Base-by-base conservation (phyloP, 2,329 filamentous ascomycete genomes). In the Achaetomium macrosporum region DNA sequence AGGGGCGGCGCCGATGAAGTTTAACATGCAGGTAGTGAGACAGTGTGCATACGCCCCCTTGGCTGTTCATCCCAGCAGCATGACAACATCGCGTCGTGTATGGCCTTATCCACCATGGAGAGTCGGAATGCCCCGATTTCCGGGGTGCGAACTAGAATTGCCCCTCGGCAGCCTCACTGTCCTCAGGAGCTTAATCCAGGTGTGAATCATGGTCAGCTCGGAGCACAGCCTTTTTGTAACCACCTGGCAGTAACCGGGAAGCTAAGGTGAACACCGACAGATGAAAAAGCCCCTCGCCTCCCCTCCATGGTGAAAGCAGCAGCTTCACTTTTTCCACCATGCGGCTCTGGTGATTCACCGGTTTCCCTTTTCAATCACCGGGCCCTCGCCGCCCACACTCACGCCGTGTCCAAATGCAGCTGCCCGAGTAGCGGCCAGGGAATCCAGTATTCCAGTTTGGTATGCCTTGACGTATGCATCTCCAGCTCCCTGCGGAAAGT, bases 311-410 rank as follows among this genome's bases (percentile, higher is more conserved):
- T n/a, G 30, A n/a, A 44, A 25, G 16, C 19, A 20, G 31, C 37
- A 36, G 43, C 50, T 42, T 51, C 42, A 51, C 37, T 52, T 47
- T n/a, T 47, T 15, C 16, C 25, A 2, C 11, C 20, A 25, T 25
- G 25, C 25, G 25, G 25, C 25, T 25, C 25, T 25, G 25, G 25
- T 25, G 25, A 16, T 17, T 52, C 39, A 43, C 44, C 33, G 43
- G 25, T 52, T 39, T 39, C 40, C 39, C 25, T 1, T 48, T 53
- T 44, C 13, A 25, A 44, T 29, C 25, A 53, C 45, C 41, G 50
- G 40, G 6, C 15, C 20, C 43, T 12, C 13, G 20, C 11, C 12
- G 16, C 16, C n/a, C 47, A 30, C 39, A 17, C 17, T 17, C 10
- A 13, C 8, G 29, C 19, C 17, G 19, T 39, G 15, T 47, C 17